Evolutionary conservation across 2,329 filamentous ascomycete genomes (phyloP).

Genomic region (Tolypocladium album): DNA sequence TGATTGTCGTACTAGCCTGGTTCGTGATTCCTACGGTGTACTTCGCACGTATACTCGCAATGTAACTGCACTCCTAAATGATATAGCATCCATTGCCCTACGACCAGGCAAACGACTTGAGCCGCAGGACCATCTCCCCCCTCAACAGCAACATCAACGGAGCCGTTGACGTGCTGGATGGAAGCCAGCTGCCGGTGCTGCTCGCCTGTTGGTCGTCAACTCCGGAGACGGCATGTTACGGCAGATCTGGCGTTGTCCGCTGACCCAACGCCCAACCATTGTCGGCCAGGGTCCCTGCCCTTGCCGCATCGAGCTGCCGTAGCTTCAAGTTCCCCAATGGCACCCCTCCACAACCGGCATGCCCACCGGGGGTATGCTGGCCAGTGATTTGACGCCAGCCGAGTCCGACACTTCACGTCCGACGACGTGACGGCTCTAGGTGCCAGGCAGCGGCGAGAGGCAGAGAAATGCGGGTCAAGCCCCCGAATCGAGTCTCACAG

Average conservation of each 20-base stretch:
- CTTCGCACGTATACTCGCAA: no score
- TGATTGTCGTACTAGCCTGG: background rate
- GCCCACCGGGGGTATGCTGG: background rate
- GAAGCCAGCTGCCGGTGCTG: background rate
- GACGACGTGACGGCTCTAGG: background rate
- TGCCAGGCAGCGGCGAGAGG: background rate
- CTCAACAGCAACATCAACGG: background rate
- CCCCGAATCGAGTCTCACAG: background rate
- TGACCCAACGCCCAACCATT: background rate
- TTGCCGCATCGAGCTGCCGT: background rate
- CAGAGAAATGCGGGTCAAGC: background rate
- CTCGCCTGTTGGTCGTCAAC: background rate
- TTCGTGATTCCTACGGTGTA: background rate
- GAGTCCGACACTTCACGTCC: background rate
- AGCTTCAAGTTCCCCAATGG: background rate
- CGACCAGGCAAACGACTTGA: background rate
- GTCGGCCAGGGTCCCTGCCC: background rate
- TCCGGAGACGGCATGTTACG: background rate
- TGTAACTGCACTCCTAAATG: background rate
- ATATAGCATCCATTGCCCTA: background rate
- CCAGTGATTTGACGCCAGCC: background rate
- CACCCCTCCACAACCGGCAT: background rate
- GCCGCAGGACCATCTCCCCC: background rate
- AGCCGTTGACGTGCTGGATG: background rate
- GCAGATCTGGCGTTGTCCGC: background rate